Percentiles rank a stretch among this genome's conserved stretches.
Evolutionary conservation across 108 stramenopile genomes (phyloP).

Genomic region (Nitzschia sp.): DNA sequence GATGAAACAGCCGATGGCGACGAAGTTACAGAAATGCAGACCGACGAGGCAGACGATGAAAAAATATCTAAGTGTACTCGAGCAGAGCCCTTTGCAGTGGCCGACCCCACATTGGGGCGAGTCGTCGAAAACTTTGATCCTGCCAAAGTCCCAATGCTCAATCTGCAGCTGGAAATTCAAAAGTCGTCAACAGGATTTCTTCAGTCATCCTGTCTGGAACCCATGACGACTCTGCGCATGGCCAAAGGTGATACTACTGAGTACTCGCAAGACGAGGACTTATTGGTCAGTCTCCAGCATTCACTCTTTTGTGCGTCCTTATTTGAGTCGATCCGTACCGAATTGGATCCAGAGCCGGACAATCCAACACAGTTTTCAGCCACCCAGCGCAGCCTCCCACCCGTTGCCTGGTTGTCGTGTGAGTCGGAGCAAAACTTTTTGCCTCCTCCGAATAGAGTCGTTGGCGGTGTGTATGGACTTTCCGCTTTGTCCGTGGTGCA

Average conservation of each 20-base stretch:
- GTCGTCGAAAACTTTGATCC: conserved; percentile 83
- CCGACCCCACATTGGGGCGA: conserved; percentile 79
- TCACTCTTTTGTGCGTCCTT: conserved; percentile 87
- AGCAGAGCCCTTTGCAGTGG: conserved; percentile 80
- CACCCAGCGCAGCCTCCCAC: conserved; percentile 2
- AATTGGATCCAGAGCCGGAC: conserved; percentile 52
- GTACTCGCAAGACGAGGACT: conserved; percentile 53
- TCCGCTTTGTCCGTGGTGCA: conserved; percentile 64
- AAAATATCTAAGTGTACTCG: conserved; percentile 42
- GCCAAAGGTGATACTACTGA: conserved; percentile 15
- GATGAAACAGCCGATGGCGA: not conserved
- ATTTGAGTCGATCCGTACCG: conserved; percentile 82
- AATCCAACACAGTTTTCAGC: conserved; percentile 11
- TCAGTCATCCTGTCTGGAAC: conserved; percentile 63
- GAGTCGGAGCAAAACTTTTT: conserved; percentile 80
- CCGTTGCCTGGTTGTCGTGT: conserved; percentile 71
- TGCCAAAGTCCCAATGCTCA: conserved; percentile 76
- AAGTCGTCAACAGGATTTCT: conserved; percentile 77
- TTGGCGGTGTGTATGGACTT: conserved; percentile 50
- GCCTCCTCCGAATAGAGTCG: conserved; percentile 69
- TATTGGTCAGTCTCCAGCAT: conserved; percentile 81
- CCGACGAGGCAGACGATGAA: conserved; percentile 12
- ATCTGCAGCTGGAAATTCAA: conserved; percentile 75
- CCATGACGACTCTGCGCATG: conserved; percentile 36
- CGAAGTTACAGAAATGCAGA: conserved; percentile 10